These are phyloP conservation scores for Fusarium sp. DNA, from an alignment of 2,329 filamentous ascomycete species.

Conservation along the genomic window DNA sequence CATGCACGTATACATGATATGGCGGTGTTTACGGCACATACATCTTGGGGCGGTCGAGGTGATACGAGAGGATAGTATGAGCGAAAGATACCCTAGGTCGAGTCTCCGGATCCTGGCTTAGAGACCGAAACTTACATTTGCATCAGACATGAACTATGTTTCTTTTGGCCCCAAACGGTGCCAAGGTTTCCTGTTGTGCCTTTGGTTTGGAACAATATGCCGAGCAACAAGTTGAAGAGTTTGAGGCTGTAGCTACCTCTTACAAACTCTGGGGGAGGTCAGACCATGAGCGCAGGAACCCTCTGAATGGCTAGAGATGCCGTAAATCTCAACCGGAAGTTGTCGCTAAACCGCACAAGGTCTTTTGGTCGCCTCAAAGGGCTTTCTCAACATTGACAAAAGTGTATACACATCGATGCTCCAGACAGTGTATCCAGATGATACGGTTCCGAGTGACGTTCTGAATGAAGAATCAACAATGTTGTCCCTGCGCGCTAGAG, in stretches of 20 bases:
- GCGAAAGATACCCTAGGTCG: constrained; percentile 45
- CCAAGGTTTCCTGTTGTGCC: neutral
- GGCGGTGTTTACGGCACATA: constrained; percentile 22
- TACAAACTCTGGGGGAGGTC: no score
- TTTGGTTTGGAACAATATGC: neutral
- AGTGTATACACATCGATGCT: no score
- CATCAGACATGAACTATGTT: constrained; percentile 33
- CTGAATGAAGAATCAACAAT: no score
- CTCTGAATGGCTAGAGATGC: neutral
- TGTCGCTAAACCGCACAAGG: neutral
- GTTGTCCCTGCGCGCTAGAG: no score
- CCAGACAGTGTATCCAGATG: no score
- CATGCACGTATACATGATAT: constrained; percentile 11
- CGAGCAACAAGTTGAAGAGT: neutral
- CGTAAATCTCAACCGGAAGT: neutral
- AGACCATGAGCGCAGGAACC: neutral
- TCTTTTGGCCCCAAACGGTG: neutral
- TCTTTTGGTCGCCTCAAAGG: neutral
- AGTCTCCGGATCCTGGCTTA: constrained; percentile 40
- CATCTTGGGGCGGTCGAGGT: neutral
- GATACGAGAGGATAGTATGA: constrained; percentile 17
- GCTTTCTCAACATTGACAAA: neutral
- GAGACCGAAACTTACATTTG: constrained; percentile 38
- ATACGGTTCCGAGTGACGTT: no score
- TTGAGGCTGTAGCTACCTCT: neutral